Base-by-base conservation (phyloP, 768 basidiomycete species). In the Suillus paluster region DNA sequence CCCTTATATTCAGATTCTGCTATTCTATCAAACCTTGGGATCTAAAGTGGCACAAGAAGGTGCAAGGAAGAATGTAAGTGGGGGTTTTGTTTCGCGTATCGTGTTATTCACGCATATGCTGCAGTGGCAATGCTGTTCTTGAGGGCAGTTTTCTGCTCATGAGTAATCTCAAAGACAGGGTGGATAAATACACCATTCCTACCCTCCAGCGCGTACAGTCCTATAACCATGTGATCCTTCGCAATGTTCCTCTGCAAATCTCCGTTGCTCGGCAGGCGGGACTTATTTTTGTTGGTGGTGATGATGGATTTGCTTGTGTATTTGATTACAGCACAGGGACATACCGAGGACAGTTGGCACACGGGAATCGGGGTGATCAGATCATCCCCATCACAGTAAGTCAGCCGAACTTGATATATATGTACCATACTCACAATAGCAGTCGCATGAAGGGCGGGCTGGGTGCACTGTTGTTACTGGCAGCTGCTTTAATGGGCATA, bases 201-300 rank as follows among this genome's bases (percentile, higher is more conserved):
- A 14, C 53, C 1, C 12, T 65, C 1, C 44, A 65, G 27, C 21
- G 25, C 1, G 12, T 30, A 1, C 58, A 63, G n/a, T 50, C 38
- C 14, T 63, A 45, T 11, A 46, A 11, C 5, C 54, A 61, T 23
- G 39, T 49, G 5, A 61, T 64, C n/a, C 17, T 66, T 5, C 19
- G 41, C 1, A 66, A 66, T 39, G n/a, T 63, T 4, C 59, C 54
- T 1, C 54, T 60, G 21, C 64, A 66, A n/a, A 19, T 66, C 5
- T 49, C 58, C 17, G 52, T 66, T 19, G 58, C 54, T 23, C 19
- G 25, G 1, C 19, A 57, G 23, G 44, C 34, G 2, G 59, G n/a
- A n/a, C n/a, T n/a, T n/a, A n/a, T n/a, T n/a, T n/a, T n/a, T n/a
- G n/a, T n/a, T n/a, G n/a, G n/a, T n/a, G n/a, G n/a, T n/a, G n/a